These are phyloP conservation scores for Marchantia paleacea DNA, from an alignment of 225 moss, liverwort and hornwort genomes.

Conservation along the genomic window DNA sequence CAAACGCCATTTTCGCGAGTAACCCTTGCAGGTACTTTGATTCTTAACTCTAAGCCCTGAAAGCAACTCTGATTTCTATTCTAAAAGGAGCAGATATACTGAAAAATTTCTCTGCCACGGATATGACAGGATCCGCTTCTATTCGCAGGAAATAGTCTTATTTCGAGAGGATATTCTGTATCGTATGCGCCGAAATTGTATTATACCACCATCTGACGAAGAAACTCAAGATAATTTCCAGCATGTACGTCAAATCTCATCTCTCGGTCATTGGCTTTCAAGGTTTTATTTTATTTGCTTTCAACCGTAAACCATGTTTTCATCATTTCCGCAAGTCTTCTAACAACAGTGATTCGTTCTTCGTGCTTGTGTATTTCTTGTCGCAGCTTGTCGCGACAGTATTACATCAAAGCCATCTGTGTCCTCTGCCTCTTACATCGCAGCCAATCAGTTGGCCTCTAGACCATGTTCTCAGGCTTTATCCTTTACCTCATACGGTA, in stretches of 20 bases:
- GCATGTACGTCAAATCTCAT: conserved; percentile 13
- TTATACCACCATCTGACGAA: conserved; percentile 81
- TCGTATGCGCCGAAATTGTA: conserved; percentile 85
- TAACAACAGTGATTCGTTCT: background rate
- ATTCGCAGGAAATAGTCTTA: conserved; percentile 84
- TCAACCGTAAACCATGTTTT: background rate
- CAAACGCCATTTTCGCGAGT: conserved; percentile 68
- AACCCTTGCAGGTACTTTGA: conserved; percentile 82
- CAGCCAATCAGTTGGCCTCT: conserved; percentile 89
- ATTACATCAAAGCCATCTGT: conserved; percentile 86
- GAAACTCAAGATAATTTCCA: conserved; percentile 71
- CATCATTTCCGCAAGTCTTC: background rate
- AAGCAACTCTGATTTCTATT: background rate
- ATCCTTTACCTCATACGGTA: conserved; percentile 84
- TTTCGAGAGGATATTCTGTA: conserved; percentile 89
- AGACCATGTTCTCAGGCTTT: conserved; percentile 77
- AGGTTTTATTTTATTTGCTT: background rate
- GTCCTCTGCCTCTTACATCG: conserved; percentile 81
- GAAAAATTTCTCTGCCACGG: background rate
- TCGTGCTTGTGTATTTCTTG: background rate
- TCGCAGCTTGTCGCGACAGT: conserved; percentile 77
- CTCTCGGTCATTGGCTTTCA: background rate
- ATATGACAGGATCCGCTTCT: conserved; percentile 57
- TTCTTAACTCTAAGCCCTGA: no score
- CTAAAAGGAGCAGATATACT: background rate